Percentiles rank a stretch among this genome's conserved stretches.
These are phyloP conservation scores for Thyridium curvatum DNA, from an alignment of 2,329 filamentous ascomycete genomes.

Conservation along the genomic window DNA sequence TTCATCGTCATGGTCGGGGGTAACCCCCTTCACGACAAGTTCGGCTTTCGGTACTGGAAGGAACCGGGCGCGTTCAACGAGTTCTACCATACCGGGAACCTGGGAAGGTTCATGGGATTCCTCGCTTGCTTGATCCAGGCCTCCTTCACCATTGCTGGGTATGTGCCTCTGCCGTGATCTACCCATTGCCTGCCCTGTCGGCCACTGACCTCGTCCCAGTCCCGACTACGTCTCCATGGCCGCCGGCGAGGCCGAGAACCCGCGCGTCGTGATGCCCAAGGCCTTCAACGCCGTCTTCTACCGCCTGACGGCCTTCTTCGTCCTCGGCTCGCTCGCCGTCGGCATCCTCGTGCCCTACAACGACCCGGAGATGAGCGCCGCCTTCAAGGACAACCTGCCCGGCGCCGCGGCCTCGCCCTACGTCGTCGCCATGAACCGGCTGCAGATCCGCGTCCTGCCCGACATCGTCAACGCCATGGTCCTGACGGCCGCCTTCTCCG, in stretches of 20 bases:
- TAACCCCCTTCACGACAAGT: slow-evolving; percentile 65
- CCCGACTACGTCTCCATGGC: slow-evolving; percentile 59
- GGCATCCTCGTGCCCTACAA: slow-evolving; percentile 55
- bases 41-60: slow-evolving; percentile 64
- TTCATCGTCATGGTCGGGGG: slow-evolving; percentile 80
- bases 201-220: slow-evolving; percentile 16
- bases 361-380: slow-evolving; percentile 44
- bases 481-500: slow-evolving; percentile 21
- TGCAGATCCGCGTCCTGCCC: slow-evolving; percentile 42
- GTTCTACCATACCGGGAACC: slow-evolving; percentile 54
- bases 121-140: slow-evolving; percentile 67
- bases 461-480: slow-evolving; percentile 52
- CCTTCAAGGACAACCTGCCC: slow-evolving; percentile 43
- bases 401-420: slow-evolving; percentile 33
- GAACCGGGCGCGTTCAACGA: slow-evolving; percentile 65
- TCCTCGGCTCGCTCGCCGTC: slow-evolving; percentile 58
- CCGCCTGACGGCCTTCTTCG: slow-evolving; percentile 64
- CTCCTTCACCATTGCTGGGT: slow-evolving; percentile 57
- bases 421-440: slow-evolving; percentile 30
- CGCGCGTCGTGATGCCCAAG: slow-evolving; percentile 57
- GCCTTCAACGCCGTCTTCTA: slow-evolving; percentile 71
- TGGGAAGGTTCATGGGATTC: slow-evolving; percentile 73
- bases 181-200: not conserved
- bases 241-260: slow-evolving; percentile 56
- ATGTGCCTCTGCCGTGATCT: not conserved